A percentile compares a stretch with the other conserved stretches of the same genome.
Evolutionary conservation across 164 flowering plant genomes (phyloP).

Genomic region (Paratinospora sagittata): DNA sequence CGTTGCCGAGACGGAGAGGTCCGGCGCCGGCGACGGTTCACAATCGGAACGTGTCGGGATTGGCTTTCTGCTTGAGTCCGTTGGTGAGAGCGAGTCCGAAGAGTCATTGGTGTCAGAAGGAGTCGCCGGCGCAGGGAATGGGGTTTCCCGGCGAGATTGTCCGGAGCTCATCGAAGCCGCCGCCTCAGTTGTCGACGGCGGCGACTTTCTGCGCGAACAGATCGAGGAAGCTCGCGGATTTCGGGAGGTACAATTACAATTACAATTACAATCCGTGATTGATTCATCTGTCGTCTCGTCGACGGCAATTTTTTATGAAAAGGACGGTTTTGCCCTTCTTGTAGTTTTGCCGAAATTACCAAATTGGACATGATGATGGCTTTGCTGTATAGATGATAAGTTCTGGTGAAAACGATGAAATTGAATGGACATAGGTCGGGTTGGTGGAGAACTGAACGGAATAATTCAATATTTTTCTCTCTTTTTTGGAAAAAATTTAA

Average conservation of each 20-base stretch:
- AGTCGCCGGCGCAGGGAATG: conserved; percentile 28
- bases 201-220: conserved; percentile 64
- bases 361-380: neutral
- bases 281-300: too few relatives aligned
- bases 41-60: conserved; percentile 34
- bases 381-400: neutral
- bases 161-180: conserved; percentile 38
- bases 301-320: neutral
- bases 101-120: conserved; percentile 40
- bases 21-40: conserved; percentile 11
- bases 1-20: conserved; percentile 9
- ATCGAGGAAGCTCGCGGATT: conserved; percentile 84
- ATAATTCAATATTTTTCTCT: conserved; percentile 1
- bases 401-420: neutral
- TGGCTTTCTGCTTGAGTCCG: conserved; percentile 85
- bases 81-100: conserved; percentile 74
- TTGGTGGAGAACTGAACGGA: neutral
- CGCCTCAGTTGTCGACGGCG: conserved; percentile 45
- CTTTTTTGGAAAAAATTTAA: neutral
- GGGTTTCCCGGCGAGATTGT: conserved; percentile 43
- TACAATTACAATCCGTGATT: too few relatives aligned
- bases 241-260: conserved; percentile 58
- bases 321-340: neutral
- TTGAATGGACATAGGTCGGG: neutral
- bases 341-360: neutral